A percentile compares a stretch with the other conserved stretches of the same genome.
These are phyloP conservation scores for Allium cepa DNA, from an alignment of 106 monocot genomes.

Conservation along the genomic window DNA sequence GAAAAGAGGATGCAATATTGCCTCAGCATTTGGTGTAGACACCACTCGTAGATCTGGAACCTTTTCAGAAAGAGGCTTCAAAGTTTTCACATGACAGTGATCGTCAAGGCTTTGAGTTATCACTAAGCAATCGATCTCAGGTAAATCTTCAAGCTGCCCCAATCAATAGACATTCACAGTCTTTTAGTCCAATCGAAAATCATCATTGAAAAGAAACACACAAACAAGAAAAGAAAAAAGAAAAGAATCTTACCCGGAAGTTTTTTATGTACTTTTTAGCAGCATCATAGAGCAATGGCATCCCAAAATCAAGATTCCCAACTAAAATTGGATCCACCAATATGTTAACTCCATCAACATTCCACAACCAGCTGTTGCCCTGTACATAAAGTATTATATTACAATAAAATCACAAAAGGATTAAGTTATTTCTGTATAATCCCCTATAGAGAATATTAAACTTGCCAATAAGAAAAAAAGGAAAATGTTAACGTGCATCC, in stretches of 20 bases:
- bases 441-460: background rate
- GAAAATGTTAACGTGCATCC: background rate
- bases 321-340: constrained; percentile 89
- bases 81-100: constrained; percentile 86
- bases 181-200: background rate
- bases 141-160: constrained; percentile 66
- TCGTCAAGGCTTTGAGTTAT: constrained; percentile 94
- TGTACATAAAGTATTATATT: constrained; percentile 7
- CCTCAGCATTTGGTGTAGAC: constrained; percentile 72
- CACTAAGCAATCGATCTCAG: constrained; percentile 67
- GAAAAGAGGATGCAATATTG: constrained; percentile 51
- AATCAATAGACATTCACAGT: background rate
- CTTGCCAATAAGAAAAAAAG: background rate
- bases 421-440: background rate
- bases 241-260: constrained; percentile 26
- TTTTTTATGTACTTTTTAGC: constrained; percentile 63
- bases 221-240: constrained; percentile 5
- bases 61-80: constrained; percentile 56
- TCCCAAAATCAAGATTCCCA: constrained; percentile 88
- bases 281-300: constrained; percentile 80
- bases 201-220: background rate
- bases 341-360: constrained; percentile 46
- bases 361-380: constrained; percentile 96
- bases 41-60: constrained; percentile 54
- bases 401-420: background rate